Percentiles rank a stretch among this genome's conserved stretches.
Evolutionary conservation across 257 asterid species (phyloP).

Genomic region (Anisodus tanguticus): DNA sequence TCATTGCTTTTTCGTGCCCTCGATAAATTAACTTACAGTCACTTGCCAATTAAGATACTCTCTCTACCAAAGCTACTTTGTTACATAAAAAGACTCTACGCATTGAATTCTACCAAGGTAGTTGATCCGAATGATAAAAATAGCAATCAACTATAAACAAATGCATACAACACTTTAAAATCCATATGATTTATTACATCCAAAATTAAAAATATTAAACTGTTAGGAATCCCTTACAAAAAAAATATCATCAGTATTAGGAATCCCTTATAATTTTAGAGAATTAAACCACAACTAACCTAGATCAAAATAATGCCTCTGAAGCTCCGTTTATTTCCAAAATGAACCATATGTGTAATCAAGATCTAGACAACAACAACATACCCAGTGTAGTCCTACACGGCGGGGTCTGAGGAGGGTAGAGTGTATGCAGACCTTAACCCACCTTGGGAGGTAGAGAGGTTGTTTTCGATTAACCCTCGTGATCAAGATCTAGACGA

Average conservation of each 20-base stretch:
- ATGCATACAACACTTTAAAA: background rate
- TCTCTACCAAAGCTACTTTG: background rate
- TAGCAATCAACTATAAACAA: conserved; percentile 5
- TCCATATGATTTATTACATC: background rate
- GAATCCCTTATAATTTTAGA: background rate
- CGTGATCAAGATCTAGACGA: background rate
- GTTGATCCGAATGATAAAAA: background rate
- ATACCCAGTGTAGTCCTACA: no score
- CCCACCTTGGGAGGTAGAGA: no score
- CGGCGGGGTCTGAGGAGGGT: no score
- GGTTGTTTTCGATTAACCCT: no score
- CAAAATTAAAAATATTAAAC: background rate
- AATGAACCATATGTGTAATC: background rate
- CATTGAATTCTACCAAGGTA: background rate
- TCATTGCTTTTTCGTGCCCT: background rate
- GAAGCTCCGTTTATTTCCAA: background rate
- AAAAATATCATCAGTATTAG: background rate
- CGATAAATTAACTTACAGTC: background rate
- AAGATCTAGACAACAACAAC: background rate
- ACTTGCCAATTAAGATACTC: background rate
- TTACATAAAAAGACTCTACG: background rate
- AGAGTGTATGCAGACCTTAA: no score
- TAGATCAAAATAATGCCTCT: background rate
- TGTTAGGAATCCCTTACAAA: background rate
- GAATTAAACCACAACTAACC: background rate